Base-by-base conservation (phyloP, 306 rosid genomes). In the Quercus wislizeni region DNA sequence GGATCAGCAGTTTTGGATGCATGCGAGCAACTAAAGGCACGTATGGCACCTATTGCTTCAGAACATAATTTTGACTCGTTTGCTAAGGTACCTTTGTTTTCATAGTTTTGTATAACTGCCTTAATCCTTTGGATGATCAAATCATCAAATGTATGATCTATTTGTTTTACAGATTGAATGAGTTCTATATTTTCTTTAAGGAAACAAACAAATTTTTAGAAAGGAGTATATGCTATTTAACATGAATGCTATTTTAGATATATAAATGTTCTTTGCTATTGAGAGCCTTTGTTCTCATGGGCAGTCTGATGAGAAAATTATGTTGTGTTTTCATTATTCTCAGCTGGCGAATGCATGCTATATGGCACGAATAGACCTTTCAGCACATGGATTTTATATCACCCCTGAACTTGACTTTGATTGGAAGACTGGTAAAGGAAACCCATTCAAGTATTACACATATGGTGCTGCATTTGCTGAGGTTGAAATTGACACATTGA, bases 1-100 rank as follows among this genome's bases (percentile, higher is more conserved):
- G 99, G 99, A 80, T 94, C 92, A 77, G 98, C 98, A 1, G 97
- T 92, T 87, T 89, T 92, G 89, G 98, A 95, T 74, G 99, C 99
- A 46, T 95, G 98, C 81, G 96, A 95, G 82, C 85, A 95, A 84
- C 89, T 92, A 76, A 90, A 85, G 87, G 87, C 90, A 75, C 94
- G 94, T 15, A 95, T 92, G 97, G 87, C 91, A 78, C 98, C 98
- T 73, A 84, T 95, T 73, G 90, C 96, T 57, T 86, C 93, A 59
- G 87, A 65, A 35, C 75, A 76, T 28, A 91, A 73, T 76, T 94
- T 92, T 86, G 85, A 76, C 85, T 89, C 98, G 2, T 94, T 94
- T 46, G 83, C 88, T 3, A 88, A 91, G 94, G 97, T 91, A 89
- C 71, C 54, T 35, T 19, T 51, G 27, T 65, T 79, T 74, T 63